Conservation (phyloP, 2,329 filamentous ascomycete genomes). For the Hawksworthiomyces lignivorus region DNA sequence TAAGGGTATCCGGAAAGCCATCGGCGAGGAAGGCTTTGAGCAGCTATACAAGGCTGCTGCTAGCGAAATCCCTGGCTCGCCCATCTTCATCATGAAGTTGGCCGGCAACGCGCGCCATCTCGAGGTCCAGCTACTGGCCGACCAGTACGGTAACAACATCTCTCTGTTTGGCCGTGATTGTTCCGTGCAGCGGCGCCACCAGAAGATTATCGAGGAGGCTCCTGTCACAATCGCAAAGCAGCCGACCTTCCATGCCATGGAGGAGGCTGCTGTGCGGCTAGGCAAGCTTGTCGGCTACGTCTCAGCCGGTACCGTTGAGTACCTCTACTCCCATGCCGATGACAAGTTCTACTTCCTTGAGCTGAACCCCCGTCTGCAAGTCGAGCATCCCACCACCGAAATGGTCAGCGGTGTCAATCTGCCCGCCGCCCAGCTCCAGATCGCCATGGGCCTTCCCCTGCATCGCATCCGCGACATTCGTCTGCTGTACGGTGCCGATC, state of each 20-base stretch:
- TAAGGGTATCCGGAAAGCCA: conserved; percentile 97
- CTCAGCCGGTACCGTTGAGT: conserved; percentile 96
- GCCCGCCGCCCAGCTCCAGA: conserved; percentile 93
- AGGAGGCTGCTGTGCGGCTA: conserved; percentile 88
- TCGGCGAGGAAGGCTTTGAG: conserved; percentile 75
- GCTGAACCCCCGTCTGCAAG: conserved; percentile 96
- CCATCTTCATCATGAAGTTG: conserved; percentile 99
- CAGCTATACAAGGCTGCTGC: conserved; percentile 90
- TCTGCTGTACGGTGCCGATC: conserved; percentile 90
- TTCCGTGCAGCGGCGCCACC: conserved; percentile 94
- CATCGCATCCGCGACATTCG: conserved; percentile 95
- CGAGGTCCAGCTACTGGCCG: conserved; percentile 93
- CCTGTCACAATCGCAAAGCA: conserved; percentile 92
- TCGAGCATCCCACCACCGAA: conserved; percentile 98
- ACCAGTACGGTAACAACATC: conserved; percentile 99
- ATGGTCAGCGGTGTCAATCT: conserved; percentile 99
- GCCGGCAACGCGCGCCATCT: conserved; percentile 93
- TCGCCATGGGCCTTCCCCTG: conserved; percentile 96
- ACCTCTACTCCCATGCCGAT: conserved; percentile 94
- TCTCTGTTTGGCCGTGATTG: conserved; percentile 98
- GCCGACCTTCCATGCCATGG: conserved; percentile 90
- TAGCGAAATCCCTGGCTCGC: conserved; percentile 94
- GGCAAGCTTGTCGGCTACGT: conserved; percentile 95
- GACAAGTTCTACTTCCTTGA: conserved; percentile 99
- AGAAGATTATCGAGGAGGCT: conserved; percentile 99